Base-by-base conservation (phyloP, 345 rosid genomes). In the Erodium maritimum region DNA sequence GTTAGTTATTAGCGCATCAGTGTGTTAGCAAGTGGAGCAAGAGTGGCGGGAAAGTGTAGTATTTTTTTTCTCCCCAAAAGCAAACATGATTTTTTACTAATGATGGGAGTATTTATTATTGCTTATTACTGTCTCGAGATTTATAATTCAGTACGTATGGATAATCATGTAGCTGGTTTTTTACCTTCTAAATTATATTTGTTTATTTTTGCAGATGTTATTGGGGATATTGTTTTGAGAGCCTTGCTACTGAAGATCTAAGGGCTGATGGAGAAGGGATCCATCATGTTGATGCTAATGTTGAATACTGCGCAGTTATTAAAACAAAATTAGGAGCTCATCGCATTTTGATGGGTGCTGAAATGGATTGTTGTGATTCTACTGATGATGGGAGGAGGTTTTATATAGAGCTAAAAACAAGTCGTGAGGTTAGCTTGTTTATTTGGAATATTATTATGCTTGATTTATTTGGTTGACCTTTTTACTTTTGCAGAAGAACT, bases 251-350 rank as follows among this genome's bases (percentile, higher is more conserved):
- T 14, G 97, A 87, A 75, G 91, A 87, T 81, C 80, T 94, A 65
- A 85, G 96, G 75, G 85, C 67, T 59, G 80, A 76, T 62, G 96
- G 94, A 53, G 88, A 86, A 79, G 83, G 74, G 56, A 80, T 89
- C 71, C 94, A 83, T 68, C 86, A 89, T 61, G 71, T 86, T 52
- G 87, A 91, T 77, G 87, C 98, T 64, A 91, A 91, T 73, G 85
- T 81, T 57, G 96, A 88, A 61, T 91, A 68, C 65, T 88, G 95
- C 76, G 68, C 96, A 21, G 84, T 82, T 67, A 69, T 91, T 46
- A 91, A 88, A 80, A 91, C 96, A 54, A 91, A 91, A 74, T 73
- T 91, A 58, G 98, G 98, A 61, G 98, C 98, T 66, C 95, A 91
- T 74, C 90, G 96, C 52, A 81, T 91, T 65, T 60, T 93, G 60